phyloP scores from a whole-genome alignment of 208 protist genomes.

The Trypanosoma boissoni region DNA sequence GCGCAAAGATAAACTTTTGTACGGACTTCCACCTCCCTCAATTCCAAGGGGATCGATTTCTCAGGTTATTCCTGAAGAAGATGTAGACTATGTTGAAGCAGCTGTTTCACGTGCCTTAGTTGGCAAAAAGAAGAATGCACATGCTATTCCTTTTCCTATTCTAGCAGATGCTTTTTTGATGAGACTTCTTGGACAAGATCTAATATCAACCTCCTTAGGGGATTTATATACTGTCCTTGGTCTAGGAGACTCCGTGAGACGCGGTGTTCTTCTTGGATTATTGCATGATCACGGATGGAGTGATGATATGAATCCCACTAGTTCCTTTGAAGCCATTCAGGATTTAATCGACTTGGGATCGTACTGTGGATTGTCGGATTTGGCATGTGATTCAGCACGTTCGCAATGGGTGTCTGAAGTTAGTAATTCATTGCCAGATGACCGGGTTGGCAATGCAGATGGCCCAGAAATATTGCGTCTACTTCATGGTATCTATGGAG shows the following conservation, averaged over 20 bases:
- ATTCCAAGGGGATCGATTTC: not conserved
- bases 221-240: conserved; percentile 17
- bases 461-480: conserved; percentile 1
- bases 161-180: conserved; percentile 1
- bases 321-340: conserved; percentile 7
- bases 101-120: no score
- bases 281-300: not conserved
- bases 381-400: conserved; percentile 1
- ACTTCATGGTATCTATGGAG: conserved; percentile 10
- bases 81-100: no score
- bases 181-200: not conserved
- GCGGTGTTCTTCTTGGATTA: not conserved
- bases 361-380: conserved; percentile 2
- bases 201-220: not conserved
- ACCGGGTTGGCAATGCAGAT: not conserved
- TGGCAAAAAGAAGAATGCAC: not conserved
- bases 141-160: conserved; percentile 1
- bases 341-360: not conserved
- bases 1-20: not conserved
- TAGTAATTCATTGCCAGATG: not conserved
- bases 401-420: conserved; percentile 1
- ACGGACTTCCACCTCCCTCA: conserved; percentile 1
- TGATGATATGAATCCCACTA: not conserved
- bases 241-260: not conserved
- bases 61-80: no score